Conservation (phyloP, 2,329 filamentous ascomycete genomes). For the Rhynchosporium graminicola region DNA sequence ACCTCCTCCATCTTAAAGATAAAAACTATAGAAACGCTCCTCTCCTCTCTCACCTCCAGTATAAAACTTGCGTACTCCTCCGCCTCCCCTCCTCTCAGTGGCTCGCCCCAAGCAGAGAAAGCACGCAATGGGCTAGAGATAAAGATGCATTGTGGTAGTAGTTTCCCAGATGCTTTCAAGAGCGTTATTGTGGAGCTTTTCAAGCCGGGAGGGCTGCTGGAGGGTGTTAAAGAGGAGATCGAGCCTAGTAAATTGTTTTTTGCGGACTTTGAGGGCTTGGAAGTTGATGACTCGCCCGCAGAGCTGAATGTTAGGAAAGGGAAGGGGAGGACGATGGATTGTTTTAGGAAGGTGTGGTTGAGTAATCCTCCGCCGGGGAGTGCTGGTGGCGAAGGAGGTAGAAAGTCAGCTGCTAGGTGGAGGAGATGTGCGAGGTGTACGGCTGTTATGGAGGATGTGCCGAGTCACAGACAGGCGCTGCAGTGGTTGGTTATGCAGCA, state of each 20-base stretch:
- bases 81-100: slow-evolving; percentile 26
- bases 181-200: slow-evolving; percentile 39
- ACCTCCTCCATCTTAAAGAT: slow-evolving; percentile 35
- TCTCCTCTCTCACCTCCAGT: slow-evolving; percentile 32
- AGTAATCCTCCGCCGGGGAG: slow-evolving; percentile 24
- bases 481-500: slow-evolving; percentile 42
- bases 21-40: slow-evolving; percentile 38
- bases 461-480: slow-evolving; percentile 35
- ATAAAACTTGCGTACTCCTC: slow-evolving; percentile 37
- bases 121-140: slow-evolving; percentile 38
- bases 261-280: slow-evolving; percentile 39
- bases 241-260: slow-evolving; percentile 41
- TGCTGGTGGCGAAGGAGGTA: background rate
- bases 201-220: slow-evolving; percentile 29
- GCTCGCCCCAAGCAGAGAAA: slow-evolving; percentile 28
- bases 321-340: slow-evolving; percentile 36
- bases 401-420: slow-evolving; percentile 32
- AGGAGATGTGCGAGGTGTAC: slow-evolving; percentile 41
- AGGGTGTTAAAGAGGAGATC: slow-evolving; percentile 36
- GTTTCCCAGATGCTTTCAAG: slow-evolving; percentile 39
- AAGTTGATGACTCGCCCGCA: slow-evolving; percentile 38
- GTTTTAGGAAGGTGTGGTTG: slow-evolving; percentile 39
- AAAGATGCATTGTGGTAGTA: slow-evolving; percentile 39
- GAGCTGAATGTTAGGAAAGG: slow-evolving; percentile 27
- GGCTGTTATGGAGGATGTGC: slow-evolving; percentile 41